These are phyloP conservation scores for Hymenotorrendiella dingleyae DNA, from an alignment of 2,329 filamentous ascomycete species.

Conservation along the genomic window DNA sequence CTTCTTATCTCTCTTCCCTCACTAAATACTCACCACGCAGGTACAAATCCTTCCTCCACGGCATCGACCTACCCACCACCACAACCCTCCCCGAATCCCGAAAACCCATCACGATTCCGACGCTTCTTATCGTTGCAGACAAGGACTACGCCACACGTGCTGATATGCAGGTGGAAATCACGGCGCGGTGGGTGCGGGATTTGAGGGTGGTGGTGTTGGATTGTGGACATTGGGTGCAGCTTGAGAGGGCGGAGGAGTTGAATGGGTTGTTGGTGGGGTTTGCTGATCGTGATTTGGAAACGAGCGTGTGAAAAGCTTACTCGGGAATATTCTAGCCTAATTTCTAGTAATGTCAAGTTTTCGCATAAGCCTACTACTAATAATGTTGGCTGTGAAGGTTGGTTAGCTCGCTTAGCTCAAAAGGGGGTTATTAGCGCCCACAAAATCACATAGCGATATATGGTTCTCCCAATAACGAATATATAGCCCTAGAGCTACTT, in stretches of 20 bases:
- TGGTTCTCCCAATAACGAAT: too few species aligned
- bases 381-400: too few species aligned
- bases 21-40: not conserved
- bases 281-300: too few species aligned
- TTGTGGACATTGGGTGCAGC: constrained; percentile 3
- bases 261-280: not conserved
- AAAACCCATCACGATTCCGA: not conserved
- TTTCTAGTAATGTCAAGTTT: too few species aligned
- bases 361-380: too few species aligned
- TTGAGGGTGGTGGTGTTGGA: not conserved
- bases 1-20: not conserved
- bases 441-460: too few species aligned
- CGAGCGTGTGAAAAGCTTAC: too few species aligned
- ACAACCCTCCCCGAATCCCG: not conserved
- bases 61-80: not conserved
- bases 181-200: not conserved
- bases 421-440: too few species aligned
- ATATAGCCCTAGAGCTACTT: too few species aligned
- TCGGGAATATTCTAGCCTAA: too few species aligned
- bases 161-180: not conserved
- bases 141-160: not conserved
- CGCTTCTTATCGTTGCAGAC: not conserved
- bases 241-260: not conserved
- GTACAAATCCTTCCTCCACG: not conserved
- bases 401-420: too few species aligned